Conservation (phyloP, 2,329 filamentous ascomycete species). For the Thielaviopsis euricoi region DNA sequence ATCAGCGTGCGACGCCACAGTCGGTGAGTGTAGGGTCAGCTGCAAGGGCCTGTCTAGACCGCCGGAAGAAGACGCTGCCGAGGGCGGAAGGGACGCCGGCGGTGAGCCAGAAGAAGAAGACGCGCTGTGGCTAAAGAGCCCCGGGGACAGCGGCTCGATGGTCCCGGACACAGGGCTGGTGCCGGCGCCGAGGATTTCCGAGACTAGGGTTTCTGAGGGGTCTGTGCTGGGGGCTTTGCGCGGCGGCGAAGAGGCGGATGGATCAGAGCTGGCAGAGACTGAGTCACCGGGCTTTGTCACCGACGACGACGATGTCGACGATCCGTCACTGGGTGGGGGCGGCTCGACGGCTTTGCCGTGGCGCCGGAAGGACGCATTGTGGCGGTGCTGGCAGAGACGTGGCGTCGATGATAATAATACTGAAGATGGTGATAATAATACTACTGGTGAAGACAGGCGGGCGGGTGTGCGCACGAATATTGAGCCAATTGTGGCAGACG, state of each 20-base stretch:
- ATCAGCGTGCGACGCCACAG: too few species aligned
- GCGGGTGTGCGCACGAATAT: too few species aligned
- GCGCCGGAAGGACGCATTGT: conserved; percentile 7
- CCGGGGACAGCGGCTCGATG: not conserved
- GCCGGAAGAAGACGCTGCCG: not conserved
- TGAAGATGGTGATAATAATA: not conserved
- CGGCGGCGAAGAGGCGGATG: too few species aligned
- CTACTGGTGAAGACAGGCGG: too few species aligned
- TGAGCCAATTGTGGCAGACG: too few species aligned
- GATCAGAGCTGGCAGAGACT: too few species aligned
- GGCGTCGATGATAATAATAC: not conserved
- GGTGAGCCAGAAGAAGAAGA: not conserved
- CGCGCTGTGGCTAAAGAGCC: not conserved
- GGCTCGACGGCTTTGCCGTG: conserved; percentile 13
- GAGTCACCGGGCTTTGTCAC: too few species aligned
- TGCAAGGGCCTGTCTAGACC: not conserved
- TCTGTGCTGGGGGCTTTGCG: not conserved
- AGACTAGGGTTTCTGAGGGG: not conserved
- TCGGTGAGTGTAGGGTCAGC: not conserved
- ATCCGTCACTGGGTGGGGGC: not conserved
- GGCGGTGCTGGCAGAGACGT: not conserved
- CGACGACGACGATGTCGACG: not conserved
- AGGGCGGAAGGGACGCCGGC: not conserved
- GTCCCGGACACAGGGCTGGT: not conserved
- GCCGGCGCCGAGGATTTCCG: not conserved